Conservation (phyloP, 495 filamentous ascomycete species). For the Penicillium paxilli region DNA sequence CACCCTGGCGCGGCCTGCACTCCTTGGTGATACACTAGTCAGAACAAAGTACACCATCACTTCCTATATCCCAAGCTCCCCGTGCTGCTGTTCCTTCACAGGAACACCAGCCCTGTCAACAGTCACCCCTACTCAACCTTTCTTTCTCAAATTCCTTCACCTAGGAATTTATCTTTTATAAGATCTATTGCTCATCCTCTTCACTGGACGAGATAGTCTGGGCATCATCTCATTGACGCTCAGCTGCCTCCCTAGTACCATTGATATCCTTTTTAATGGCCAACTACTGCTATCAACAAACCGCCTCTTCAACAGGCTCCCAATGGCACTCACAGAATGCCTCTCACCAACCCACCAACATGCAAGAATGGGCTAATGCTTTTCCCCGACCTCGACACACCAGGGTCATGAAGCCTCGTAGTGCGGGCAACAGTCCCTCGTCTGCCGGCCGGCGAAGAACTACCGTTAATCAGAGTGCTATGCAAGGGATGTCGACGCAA, state of each 20-base stretch:
- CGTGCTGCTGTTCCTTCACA: constrained; percentile 16
- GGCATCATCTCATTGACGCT: background rate
- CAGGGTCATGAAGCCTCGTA: constrained; percentile 65
- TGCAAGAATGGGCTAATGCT: constrained; percentile 34
- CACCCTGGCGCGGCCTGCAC: background rate
- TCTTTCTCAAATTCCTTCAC: background rate
- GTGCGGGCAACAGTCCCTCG: constrained; percentile 71
- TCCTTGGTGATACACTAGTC: background rate
- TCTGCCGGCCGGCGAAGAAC: constrained; percentile 55
- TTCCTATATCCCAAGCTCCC: background rate
- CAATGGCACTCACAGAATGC: constrained; percentile 29
- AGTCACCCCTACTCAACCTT: constrained; percentile 7
- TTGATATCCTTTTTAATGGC: constrained; percentile 26
- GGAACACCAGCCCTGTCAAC: constrained; percentile 9
- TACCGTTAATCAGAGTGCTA: constrained; percentile 49
- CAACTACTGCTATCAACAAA: constrained; percentile 32
- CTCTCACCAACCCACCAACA: constrained; percentile 21
- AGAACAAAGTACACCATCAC: background rate
- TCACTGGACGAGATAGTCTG: constrained; percentile 2
- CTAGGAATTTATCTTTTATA: constrained; percentile 4
- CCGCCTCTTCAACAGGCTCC: constrained; percentile 29
- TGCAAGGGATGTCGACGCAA: constrained; percentile 24
- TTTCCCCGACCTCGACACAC: constrained; percentile 39
- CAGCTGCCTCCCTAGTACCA: background rate
- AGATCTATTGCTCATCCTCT: background rate